Conservation (phyloP, 768 basidiomycete genomes). For the Lactarius akahatsu region DNA sequence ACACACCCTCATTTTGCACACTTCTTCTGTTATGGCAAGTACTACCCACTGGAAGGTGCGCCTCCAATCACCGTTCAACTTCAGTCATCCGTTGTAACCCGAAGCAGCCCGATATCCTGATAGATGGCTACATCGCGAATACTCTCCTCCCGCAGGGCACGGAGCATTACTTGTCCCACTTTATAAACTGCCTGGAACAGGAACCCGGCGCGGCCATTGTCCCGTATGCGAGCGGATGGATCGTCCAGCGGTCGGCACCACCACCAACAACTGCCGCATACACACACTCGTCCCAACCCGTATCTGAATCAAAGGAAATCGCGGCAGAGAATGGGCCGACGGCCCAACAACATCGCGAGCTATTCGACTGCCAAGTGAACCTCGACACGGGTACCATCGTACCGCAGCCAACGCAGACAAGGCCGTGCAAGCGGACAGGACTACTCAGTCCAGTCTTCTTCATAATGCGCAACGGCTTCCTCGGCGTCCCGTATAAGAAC, state of each 20-base stretch:
- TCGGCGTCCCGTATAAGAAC: slow-evolving; percentile 17
- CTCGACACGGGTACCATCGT: slow-evolving; percentile 15
- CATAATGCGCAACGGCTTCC: slow-evolving; percentile 3
- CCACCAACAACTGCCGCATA: neutral
- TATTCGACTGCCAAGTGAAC: slow-evolving; percentile 12
- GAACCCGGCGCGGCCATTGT: neutral
- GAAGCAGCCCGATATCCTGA: slow-evolving; percentile 10
- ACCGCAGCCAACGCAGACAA: slow-evolving; percentile 14
- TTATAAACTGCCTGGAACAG: neutral
- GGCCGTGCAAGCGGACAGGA: neutral
- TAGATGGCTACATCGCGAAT: slow-evolving; percentile 10
- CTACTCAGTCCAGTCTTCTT: slow-evolving; percentile 11
- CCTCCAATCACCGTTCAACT: neutral
- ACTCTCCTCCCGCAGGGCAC: slow-evolving; percentile 2
- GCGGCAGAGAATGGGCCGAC: neutral
- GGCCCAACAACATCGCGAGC: too few relatives aligned
- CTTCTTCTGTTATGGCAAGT: neutral
- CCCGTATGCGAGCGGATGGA: neutral
- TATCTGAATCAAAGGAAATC: neutral
- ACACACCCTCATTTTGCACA: neutral
- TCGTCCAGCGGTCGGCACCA: neutral
- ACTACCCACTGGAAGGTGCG: neutral
- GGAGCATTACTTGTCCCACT: neutral
- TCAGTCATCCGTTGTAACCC: neutral
- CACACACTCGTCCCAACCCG: neutral